Evolutionary conservation across 306 rosid genomes (phyloP).

Genomic region (Corylus americana): DNA sequence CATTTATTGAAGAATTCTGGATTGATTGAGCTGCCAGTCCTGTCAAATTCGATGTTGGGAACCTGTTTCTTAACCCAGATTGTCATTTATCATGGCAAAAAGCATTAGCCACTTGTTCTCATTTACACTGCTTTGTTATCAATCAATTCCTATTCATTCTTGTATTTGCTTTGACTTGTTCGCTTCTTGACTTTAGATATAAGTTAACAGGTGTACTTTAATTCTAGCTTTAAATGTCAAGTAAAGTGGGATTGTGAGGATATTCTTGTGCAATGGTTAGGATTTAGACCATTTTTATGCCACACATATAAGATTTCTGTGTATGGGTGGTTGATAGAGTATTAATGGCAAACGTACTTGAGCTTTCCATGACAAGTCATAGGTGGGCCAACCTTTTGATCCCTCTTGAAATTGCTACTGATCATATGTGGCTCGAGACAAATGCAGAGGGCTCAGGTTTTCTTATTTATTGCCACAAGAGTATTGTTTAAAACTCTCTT

Average conservation of each 20-base stretch:
- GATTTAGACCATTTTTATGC: neutral
- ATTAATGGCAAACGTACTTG: slow-evolving; percentile 32
- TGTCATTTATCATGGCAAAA: neutral
- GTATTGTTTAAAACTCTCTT: slow-evolving; percentile 11
- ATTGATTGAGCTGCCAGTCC: neutral
- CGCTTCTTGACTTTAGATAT: neutral
- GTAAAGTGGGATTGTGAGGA: neutral
- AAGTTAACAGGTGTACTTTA: neutral
- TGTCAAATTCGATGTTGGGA: neutral
- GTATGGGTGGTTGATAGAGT: slow-evolving; percentile 31
- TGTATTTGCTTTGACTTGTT: neutral
- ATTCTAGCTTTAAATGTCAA: neutral
- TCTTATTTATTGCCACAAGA: slow-evolving; percentile 25
- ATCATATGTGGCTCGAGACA: slow-evolving; percentile 6
- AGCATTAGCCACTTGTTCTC: neutral
- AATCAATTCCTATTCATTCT: neutral
- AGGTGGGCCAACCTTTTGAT: slow-evolving; percentile 26
- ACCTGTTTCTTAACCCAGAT: neutral
- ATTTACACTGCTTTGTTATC: neutral
- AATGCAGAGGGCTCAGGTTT: neutral
- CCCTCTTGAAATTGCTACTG: slow-evolving; percentile 2
- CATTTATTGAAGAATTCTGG: neutral
- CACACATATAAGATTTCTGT: slow-evolving; percentile 2
- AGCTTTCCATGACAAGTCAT: neutral
- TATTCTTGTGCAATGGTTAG: neutral